Base-by-base conservation (phyloP, 75 land plant genomes). In the Gnetum montanum region DNA sequence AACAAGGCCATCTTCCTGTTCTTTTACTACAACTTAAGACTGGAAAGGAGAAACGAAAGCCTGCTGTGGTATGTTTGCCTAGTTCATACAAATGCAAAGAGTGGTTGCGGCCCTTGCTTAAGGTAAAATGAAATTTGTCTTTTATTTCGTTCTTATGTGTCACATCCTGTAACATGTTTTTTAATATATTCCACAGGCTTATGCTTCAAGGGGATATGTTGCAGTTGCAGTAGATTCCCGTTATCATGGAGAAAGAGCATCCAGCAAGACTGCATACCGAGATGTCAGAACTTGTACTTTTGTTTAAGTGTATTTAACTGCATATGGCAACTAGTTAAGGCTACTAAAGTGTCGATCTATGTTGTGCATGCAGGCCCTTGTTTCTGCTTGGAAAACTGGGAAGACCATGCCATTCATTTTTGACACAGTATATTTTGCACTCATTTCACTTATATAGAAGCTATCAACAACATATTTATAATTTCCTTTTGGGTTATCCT, bases 391-490 rank as follows among this genome's bases (percentile, higher is more conserved):
- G 97, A 79, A 72, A 59, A 81, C 73, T 44, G 97, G 95, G 11
- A 61, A 79, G 55, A 79, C 84, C n/a, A 88, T 92, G 95, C 97
- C 97, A 33, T 92, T 92, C 67, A 76, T 92, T 26, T 92, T 75
- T 74, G 97, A 92, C 50, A 92, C 97, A 63, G 97, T 90, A 77
- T n/a, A n/a, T n/a, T n/a, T n/a, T n/a, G n/a, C n/a, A n/a, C n/a
- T n/a, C n/a, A n/a, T n/a, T n/a, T n/a, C n/a, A n/a, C n/a, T n/a
- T n/a, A n/a, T n/a, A n/a, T n/a, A n/a, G n/a, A n/a, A n/a, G n/a
- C n/a, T n/a, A n/a, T n/a, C n/a, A n/a, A n/a, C n/a, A n/a, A n/a
- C n/a, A n/a, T n/a, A n/a, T n/a, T n/a, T n/a, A n/a, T n/a, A n/a
- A n/a, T n/a, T n/a, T n/a, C n/a, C n/a, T n/a, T n/a, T n/a, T n/a